Evolutionary conservation across 2,329 filamentous ascomycete genomes (phyloP).

Genomic region (Thelonectria rubi): DNA sequence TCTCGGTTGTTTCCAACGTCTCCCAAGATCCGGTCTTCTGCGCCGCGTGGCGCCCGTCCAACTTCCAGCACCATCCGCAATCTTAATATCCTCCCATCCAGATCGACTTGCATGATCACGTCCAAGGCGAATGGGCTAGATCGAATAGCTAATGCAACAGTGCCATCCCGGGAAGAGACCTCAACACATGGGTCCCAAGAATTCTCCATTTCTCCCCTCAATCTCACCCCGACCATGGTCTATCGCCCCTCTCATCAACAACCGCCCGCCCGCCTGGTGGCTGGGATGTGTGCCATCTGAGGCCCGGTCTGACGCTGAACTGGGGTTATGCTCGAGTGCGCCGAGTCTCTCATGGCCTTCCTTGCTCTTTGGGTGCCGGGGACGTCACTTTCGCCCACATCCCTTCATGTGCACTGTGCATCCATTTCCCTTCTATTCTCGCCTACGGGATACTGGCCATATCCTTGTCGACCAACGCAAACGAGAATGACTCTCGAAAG

Average conservation of each 20-base stretch:
- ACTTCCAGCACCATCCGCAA: conserved; percentile 9
- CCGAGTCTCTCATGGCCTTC: conserved; percentile 16
- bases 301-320: conserved; percentile 19
- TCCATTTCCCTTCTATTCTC: conserved; percentile 14
- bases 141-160: conserved; percentile 42
- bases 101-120: conserved; percentile 22
- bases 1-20: too few relatives aligned
- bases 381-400: conserved; percentile 10
- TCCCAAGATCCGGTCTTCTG: background rate
- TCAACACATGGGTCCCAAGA: conserved; percentile 39
- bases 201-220: conserved; percentile 25
- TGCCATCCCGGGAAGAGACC: conserved; percentile 44
- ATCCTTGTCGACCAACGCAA: conserved; percentile 6
- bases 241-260: conserved; percentile 15
- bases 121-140: conserved; percentile 29
- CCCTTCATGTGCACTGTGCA: background rate
- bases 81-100: conserved; percentile 9
- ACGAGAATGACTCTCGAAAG: conserved; percentile 4
- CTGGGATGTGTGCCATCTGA: conserved; percentile 18
- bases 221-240: conserved; percentile 14
- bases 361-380: conserved; percentile 16
- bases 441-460: background rate
- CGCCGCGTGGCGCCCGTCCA: background rate
- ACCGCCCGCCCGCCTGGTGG: conserved; percentile 16
- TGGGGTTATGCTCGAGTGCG: conserved; percentile 19